These are phyloP conservation scores for Cinnamomum micranthum DNA, from an alignment of 164 flowering plant species.

Conservation along the genomic window DNA sequence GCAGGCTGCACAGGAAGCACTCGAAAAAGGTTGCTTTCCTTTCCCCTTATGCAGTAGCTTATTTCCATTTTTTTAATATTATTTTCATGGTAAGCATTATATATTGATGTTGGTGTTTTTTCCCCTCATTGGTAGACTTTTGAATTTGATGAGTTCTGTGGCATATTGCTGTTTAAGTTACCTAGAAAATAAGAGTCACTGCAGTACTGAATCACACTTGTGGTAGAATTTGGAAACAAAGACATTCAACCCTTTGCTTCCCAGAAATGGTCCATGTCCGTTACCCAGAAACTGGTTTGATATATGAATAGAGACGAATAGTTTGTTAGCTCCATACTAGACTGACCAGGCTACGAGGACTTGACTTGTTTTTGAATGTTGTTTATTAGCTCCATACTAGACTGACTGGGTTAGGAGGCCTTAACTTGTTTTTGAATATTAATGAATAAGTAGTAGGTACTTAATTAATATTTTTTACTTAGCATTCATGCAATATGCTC, in stretches of 20 bases:
- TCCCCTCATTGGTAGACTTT: too few species aligned
- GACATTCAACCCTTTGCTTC: background rate
- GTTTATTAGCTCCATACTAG: background rate
- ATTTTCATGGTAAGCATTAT: background rate
- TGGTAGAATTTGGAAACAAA: background rate
- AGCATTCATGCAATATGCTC: background rate
- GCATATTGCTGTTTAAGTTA: too few species aligned
- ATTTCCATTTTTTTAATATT: too few species aligned
- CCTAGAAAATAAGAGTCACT: background rate
- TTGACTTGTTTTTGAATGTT: too few species aligned
- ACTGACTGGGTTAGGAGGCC: background rate
- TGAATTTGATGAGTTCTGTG: too few species aligned
- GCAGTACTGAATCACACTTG: background rate
- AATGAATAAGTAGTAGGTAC: background rate
- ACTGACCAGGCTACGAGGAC: too few species aligned
- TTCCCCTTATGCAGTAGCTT: background rate
- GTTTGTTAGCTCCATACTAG: background rate
- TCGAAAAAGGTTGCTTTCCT: conserved; percentile 45
- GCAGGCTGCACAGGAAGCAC: conserved; percentile 61
- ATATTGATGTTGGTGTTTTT: too few species aligned
- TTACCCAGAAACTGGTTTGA: background rate
- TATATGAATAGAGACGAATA: too few species aligned
- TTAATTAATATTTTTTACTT: too few species aligned
- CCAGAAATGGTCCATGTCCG: background rate
- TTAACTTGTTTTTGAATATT: background rate